phyloP scores from a whole-genome alignment of 176 grass and related monocot species.

The Elymus sibiricus region DNA sequence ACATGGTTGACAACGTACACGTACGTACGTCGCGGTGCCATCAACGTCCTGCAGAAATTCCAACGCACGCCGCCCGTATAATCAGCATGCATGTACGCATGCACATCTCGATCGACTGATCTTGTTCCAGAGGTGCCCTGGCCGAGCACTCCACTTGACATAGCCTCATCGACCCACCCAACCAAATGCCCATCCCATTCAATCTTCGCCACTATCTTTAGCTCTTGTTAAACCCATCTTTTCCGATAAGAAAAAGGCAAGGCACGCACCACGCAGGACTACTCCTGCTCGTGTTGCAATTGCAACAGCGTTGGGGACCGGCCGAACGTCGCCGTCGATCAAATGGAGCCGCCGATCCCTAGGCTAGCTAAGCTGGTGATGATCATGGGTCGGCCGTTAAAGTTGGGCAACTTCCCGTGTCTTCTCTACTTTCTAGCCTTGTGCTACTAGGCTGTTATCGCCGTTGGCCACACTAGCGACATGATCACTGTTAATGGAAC shows the following conservation, averaged over 20 bases:
- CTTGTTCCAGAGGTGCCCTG: background rate
- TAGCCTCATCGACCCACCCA: slow-evolving; percentile 2
- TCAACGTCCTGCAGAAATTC: background rate
- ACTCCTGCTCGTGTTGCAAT: background rate
- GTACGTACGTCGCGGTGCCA: background rate
- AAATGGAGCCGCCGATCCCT: slow-evolving; percentile 19
- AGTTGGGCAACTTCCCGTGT: background rate
- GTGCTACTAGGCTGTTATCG: background rate
- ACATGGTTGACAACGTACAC: background rate
- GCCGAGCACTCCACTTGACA: background rate
- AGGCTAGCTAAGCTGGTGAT: background rate
- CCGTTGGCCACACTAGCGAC: background rate
- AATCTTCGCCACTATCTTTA: background rate
- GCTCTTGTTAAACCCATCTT: slow-evolving; percentile 5
- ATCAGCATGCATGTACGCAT: background rate
- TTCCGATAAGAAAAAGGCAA: background rate
- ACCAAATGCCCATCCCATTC: slow-evolving; percentile 24
- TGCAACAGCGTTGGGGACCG: background rate
- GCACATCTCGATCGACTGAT: background rate
- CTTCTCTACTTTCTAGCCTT: background rate
- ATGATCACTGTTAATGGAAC: background rate
- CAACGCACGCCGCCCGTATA: background rate
- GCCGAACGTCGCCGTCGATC: slow-evolving; percentile 6
- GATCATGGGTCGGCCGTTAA: slow-evolving; percentile 26
- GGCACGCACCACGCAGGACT: background rate